These are phyloP conservation scores for Obba rivulosa DNA, from an alignment of 768 basidiomycete species.

Conservation along the genomic window DNA sequence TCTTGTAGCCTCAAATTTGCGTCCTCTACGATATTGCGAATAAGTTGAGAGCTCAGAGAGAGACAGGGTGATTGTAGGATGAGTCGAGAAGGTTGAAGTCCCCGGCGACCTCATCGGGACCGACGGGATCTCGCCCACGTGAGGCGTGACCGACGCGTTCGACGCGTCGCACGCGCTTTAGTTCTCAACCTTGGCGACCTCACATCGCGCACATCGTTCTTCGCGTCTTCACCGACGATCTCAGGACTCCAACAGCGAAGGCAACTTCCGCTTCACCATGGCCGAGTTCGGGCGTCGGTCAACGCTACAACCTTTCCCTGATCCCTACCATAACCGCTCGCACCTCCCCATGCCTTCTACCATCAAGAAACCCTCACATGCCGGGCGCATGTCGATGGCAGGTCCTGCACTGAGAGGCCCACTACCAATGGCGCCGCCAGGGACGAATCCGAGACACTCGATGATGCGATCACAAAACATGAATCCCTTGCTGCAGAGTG, in stretches of 20 bases:
- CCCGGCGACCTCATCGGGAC: conserved; percentile 5
- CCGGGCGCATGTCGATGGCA: conserved; percentile 67
- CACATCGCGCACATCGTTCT: too few relatives aligned
- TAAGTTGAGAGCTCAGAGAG: conserved; percentile 52
- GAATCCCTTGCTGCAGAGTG: conserved; percentile 67
- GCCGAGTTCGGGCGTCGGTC: conserved; percentile 53
- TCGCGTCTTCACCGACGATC: neutral
- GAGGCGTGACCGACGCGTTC: conserved; percentile 31
- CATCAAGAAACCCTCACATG: conserved; percentile 57
- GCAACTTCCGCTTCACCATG: conserved; percentile 15
- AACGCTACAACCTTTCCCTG: conserved; percentile 49
- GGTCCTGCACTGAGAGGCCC: conserved; percentile 65
- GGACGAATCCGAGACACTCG: conserved; percentile 61
- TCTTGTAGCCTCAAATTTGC: too few relatives aligned
- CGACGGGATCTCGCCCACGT: neutral
- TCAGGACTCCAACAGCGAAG: too few relatives aligned
- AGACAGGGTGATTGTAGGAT: conserved; percentile 52
- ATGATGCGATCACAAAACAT: conserved; percentile 62
- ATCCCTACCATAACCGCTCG: conserved; percentile 52
- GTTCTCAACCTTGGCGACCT: conserved; percentile 3
- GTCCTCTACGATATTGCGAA: neutral
- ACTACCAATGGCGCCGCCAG: conserved; percentile 29
- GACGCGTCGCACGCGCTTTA: conserved; percentile 6
- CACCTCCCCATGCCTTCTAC: conserved; percentile 71
- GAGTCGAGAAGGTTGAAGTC: conserved; percentile 50